phyloP scores from a whole-genome alignment of 345 rosid species.

The Populus deltoides region DNA sequence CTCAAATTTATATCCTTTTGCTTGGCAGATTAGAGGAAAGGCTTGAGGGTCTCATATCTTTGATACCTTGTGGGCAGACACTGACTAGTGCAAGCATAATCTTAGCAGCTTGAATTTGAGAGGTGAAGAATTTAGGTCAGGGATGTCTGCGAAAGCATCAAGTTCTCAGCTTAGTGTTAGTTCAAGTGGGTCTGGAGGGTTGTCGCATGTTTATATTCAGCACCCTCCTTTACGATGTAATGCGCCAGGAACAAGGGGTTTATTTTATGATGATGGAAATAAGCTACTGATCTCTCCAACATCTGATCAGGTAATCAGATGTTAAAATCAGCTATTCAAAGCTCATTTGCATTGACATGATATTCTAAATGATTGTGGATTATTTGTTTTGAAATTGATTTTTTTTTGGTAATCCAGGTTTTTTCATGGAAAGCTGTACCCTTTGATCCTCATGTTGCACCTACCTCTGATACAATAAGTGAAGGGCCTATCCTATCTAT shows the following conservation, averaged over 20 bases:
- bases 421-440: conserved; percentile 82
- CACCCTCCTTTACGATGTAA: conserved; percentile 66
- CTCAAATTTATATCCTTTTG: conserved; percentile 18
- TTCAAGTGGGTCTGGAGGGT: conserved; percentile 60
- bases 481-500: conserved; percentile 80
- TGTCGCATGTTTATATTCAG: conserved; percentile 80
- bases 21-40: conserved; percentile 53
- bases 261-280: conserved; percentile 90
- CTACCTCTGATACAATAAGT: conserved; percentile 64
- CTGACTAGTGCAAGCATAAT: background rate
- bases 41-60: conserved; percentile 22
- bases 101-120: conserved; percentile 11
- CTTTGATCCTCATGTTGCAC: conserved; percentile 54
- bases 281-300: conserved; percentile 62
- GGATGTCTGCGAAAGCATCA: conserved; percentile 63
- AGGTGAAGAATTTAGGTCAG: conserved; percentile 11
- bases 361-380: background rate
- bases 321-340: conserved; percentile 11
- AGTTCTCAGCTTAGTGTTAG: conserved; percentile 58
- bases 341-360: background rate
- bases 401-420: conserved; percentile 40
- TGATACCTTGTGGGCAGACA: conserved; percentile 1
- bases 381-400: conserved; percentile 7
- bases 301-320: conserved; percentile 53
- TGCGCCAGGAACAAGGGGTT: conserved; percentile 65